Percentiles rank a stretch among this genome's conserved stretches.
Evolutionary conservation across 1,139 yeast species (phyloP).

Genomic region (Yamadazyma atlantica): DNA sequence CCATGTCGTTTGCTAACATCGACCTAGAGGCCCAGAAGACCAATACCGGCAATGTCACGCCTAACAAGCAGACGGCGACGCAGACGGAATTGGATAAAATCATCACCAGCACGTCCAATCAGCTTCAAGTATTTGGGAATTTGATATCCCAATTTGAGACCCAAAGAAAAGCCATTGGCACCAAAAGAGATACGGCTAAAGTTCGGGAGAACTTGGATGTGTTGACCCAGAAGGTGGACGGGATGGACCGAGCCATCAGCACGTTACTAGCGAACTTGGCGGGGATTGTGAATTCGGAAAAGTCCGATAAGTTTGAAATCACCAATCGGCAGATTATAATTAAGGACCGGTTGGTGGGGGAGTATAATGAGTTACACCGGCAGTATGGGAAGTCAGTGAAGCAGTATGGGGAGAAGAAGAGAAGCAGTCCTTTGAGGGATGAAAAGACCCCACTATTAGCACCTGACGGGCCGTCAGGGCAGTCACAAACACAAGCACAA

Average conservation of each 20-base stretch:
- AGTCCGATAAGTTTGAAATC: slow-evolving; percentile 24
- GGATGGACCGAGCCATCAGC: slow-evolving; percentile 35
- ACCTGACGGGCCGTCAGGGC: slow-evolving; percentile 8
- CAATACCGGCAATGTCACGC: slow-evolving; percentile 10
- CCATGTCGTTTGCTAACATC: slow-evolving; percentile 61
- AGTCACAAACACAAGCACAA: slow-evolving; percentile 1
- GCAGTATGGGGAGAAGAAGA: slow-evolving; percentile 34
- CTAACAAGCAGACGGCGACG: slow-evolving; percentile 9
- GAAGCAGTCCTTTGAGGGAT: slow-evolving; percentile 22
- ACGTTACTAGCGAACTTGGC: slow-evolving; percentile 31
- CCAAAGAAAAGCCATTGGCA: slow-evolving; percentile 51
- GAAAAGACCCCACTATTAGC: slow-evolving; percentile 31
- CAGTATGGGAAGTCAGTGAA: slow-evolving; percentile 31
- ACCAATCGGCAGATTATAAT: slow-evolving; percentile 41
- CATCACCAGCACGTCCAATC: slow-evolving; percentile 36
- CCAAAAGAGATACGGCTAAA: slow-evolving; percentile 48
- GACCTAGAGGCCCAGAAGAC: slow-evolving; percentile 56
- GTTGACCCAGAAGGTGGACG: slow-evolving; percentile 25
- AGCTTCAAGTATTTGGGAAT: slow-evolving; percentile 50
- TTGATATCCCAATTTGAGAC: slow-evolving; percentile 50
- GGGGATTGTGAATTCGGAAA: slow-evolving; percentile 33
- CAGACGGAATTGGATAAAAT: slow-evolving; percentile 32
- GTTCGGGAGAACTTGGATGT: slow-evolving; percentile 42
- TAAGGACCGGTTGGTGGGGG: slow-evolving; percentile 38
- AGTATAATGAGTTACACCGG: slow-evolving; percentile 37